Percentiles rank a stretch among this genome's conserved stretches.
phyloP scores from a whole-genome alignment of 2,329 filamentous ascomycete genomes.

The Ophiocordyceps camponoti-rufipedis region DNA sequence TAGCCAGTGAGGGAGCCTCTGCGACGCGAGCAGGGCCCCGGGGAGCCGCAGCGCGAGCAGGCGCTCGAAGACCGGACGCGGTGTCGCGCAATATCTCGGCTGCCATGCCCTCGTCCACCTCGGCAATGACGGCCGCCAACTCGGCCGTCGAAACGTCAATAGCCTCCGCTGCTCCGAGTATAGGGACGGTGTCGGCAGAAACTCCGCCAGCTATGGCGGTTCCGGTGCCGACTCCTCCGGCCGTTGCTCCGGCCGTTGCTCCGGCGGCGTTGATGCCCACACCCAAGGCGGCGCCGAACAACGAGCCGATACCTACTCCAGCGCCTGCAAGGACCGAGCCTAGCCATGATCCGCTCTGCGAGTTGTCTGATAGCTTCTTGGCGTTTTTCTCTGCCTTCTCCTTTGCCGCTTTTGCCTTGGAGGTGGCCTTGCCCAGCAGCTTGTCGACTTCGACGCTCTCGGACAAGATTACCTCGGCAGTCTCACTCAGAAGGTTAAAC shows the following conservation, averaged over 20 bases:
- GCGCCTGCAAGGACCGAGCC: neutral
- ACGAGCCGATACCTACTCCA: neutral
- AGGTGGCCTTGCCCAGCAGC: too few species aligned
- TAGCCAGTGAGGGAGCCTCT: neutral
- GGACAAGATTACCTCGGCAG: too few species aligned
- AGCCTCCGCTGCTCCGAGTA: neutral
- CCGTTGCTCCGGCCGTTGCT: too few species aligned
- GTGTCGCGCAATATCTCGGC: neutral
- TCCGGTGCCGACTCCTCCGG: too few species aligned
- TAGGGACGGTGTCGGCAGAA: neutral
- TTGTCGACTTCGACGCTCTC: too few species aligned
- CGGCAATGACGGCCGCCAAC: conserved; percentile 1
- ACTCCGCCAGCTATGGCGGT: neutral
- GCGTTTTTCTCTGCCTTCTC: neutral
- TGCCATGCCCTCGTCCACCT: neutral
- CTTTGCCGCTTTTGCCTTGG: neutral
- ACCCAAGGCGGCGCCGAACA: neutral
- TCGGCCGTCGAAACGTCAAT: neutral
- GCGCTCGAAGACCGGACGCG: neutral
- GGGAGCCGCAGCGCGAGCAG: neutral
- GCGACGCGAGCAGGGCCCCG: neutral
- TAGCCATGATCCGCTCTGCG: neutral
- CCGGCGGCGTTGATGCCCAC: neutral
- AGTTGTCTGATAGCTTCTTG: neutral
- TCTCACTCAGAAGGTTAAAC: too few species aligned